Evolutionary conservation across 768 basidiomycete species (phyloP).

Genomic region (Tulasnella sp.): DNA sequence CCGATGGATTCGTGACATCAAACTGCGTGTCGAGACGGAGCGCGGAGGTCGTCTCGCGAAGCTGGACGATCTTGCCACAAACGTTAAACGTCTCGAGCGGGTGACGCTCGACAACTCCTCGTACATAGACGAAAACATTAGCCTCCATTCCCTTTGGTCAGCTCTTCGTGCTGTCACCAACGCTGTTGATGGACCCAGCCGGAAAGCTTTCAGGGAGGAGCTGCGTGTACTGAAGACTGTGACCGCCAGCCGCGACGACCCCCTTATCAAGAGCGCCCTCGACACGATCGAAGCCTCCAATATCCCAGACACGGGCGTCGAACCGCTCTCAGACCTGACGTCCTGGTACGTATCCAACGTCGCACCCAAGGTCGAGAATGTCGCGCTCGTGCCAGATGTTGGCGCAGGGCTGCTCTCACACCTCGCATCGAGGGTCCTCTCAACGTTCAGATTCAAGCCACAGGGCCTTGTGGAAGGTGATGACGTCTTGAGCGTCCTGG

Average conservation of each 20-base stretch:
- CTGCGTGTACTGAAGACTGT: constrained; percentile 72
- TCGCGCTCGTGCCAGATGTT: constrained; percentile 88
- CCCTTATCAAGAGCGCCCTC: constrained; percentile 51
- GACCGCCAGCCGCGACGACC: constrained; percentile 58
- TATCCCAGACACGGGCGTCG: constrained; percentile 68
- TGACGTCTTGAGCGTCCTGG: constrained; percentile 78
- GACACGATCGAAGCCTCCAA: constrained; percentile 59
- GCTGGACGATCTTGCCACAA: constrained; percentile 83
- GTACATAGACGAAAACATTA: constrained; percentile 88
- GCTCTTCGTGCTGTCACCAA: constrained; percentile 72
- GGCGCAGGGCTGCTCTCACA: constrained; percentile 82
- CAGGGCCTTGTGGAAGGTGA: constrained; percentile 65
- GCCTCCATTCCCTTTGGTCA: constrained; percentile 85
- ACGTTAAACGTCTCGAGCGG: constrained; percentile 82
- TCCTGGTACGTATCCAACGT: constrained; percentile 85
- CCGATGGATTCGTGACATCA: constrained; percentile 92
- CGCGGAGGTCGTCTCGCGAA: constrained; percentile 91
- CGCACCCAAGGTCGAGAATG: constrained; percentile 68
- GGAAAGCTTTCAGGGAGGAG: constrained; percentile 82
- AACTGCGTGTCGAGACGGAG: constrained; percentile 90
- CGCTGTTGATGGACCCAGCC: constrained; percentile 51
- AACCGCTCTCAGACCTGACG: constrained; percentile 79
- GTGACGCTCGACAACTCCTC: constrained; percentile 82
- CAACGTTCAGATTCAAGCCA: constrained; percentile 65
- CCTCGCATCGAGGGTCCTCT: constrained; percentile 67